phyloP scores from a whole-genome alignment of 371 early-diverging fungal species.

The Rhizopus delemar region DNA sequence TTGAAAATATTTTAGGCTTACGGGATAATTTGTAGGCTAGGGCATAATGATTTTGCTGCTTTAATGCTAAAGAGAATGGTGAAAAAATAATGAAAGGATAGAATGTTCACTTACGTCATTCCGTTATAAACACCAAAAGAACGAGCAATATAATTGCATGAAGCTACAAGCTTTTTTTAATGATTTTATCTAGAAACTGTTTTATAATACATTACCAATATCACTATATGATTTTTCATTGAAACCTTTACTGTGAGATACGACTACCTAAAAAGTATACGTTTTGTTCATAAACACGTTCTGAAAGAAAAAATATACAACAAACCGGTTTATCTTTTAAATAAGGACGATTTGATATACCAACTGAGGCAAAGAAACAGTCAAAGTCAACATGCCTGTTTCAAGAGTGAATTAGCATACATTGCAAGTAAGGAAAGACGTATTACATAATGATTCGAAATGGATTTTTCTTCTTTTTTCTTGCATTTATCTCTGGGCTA shows the following conservation, averaged over 20 bases:
- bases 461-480: conserved; percentile 6
- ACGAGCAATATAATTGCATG: conserved; percentile 82
- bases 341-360: conserved; percentile 68
- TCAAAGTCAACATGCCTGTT: conserved; percentile 92
- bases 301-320: conserved; percentile 46
- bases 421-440: neutral
- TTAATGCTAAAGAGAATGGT: conserved; percentile 28
- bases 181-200: neutral
- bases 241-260: conserved; percentile 38
- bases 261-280: conserved; percentile 38
- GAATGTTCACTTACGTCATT: conserved; percentile 51
- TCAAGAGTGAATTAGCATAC: neutral
- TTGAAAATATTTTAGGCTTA: conserved; percentile 15
- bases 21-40: conserved; percentile 62
- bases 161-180: conserved; percentile 60
- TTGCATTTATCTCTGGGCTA: neutral
- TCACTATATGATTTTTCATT: conserved; percentile 43
- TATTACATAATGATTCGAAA: conserved; percentile 37
- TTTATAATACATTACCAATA: conserved; percentile 25
- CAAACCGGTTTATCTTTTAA: conserved; percentile 56
- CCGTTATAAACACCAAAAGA: conserved; percentile 73
- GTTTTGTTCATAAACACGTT: conserved; percentile 11
- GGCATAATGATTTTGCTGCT: conserved; percentile 64
- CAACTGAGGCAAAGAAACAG: conserved; percentile 89
- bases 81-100: neutral